Conservation (phyloP, 2,329 filamentous ascomycete species). For the Microdochium paspali region DNA sequence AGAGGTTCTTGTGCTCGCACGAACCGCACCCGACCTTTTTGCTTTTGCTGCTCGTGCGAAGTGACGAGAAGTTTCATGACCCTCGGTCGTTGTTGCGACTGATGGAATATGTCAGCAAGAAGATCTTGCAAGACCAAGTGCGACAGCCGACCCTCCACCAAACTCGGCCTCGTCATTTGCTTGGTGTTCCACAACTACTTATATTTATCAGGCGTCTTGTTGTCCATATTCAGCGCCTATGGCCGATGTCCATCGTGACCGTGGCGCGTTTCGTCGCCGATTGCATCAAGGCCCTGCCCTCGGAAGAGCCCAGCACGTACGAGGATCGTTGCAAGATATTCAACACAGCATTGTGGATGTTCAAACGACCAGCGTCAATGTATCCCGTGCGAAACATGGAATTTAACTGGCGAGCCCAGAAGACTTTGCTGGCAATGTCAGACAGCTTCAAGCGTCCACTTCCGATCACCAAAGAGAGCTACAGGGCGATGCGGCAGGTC, state of each 20-base stretch:
- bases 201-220: slow-evolving; percentile 15
- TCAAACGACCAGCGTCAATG: slow-evolving; percentile 23
- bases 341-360: slow-evolving; percentile 27
- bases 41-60: slow-evolving; percentile 23
- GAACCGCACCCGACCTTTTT: slow-evolving; percentile 29
- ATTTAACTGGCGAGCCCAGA: slow-evolving; percentile 50
- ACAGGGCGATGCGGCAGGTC: slow-evolving; percentile 43
- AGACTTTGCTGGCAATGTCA: slow-evolving; percentile 41
- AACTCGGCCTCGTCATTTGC: neutral
- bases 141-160: neutral
- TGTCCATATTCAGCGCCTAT: slow-evolving; percentile 12
- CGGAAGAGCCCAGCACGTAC: slow-evolving; percentile 11
- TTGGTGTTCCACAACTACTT: slow-evolving; percentile 11
- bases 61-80: slow-evolving; percentile 20
- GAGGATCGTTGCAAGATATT: slow-evolving; percentile 23
- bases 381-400: slow-evolving; percentile 26
- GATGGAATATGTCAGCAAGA: slow-evolving; percentile 21
- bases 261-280: slow-evolving; percentile 18
- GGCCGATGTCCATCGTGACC: slow-evolving; percentile 16
- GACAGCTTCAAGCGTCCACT: slow-evolving; percentile 36
- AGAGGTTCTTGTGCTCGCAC: slow-evolving; percentile 23
- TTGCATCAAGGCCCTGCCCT: slow-evolving; percentile 13
- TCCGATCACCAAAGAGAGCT: slow-evolving; percentile 39
- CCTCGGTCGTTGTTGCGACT: slow-evolving; percentile 18
- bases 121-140: slow-evolving; percentile 3